These are phyloP conservation scores for Sicyos edulis DNA, from an alignment of 306 rosid species.

Conservation along the genomic window DNA sequence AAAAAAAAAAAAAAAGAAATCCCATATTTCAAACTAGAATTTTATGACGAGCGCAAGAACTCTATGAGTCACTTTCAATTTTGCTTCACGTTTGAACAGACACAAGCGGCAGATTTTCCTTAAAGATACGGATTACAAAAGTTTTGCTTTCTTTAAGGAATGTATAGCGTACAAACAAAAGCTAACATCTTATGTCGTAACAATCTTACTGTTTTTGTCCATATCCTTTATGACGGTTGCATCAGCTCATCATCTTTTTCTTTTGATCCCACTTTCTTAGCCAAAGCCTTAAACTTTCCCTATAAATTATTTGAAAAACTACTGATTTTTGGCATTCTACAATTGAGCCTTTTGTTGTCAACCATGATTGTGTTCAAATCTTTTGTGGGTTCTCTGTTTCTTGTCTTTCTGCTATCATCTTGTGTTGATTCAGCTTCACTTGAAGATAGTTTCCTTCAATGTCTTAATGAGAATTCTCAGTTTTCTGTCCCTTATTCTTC, in stretches of 20 bases:
- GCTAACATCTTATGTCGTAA: background rate
- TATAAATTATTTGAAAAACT: background rate
- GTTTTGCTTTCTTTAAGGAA: slow-evolving; percentile 11
- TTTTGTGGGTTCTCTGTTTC: slow-evolving; percentile 17
- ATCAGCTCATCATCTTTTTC: slow-evolving; percentile 2
- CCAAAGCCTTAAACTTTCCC: slow-evolving; percentile 10
- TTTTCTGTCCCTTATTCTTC: slow-evolving; percentile 35
- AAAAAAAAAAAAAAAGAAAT: no score
- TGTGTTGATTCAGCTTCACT: slow-evolving; percentile 31
- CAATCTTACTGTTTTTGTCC: background rate
- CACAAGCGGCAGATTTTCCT: slow-evolving; percentile 10
- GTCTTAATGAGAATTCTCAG: slow-evolving; percentile 37
- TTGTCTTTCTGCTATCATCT: slow-evolving; percentile 32
- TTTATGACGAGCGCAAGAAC: background rate
- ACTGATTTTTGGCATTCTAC: slow-evolving; percentile 3
- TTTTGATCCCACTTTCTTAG: slow-evolving; percentile 7
- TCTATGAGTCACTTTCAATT: slow-evolving; percentile 13
- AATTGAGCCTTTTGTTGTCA: slow-evolving; percentile 1
- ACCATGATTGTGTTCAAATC: slow-evolving; percentile 31
- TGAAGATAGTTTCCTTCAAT: slow-evolving; percentile 38
- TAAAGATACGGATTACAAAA: background rate
- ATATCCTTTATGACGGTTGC: background rate
- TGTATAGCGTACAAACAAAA: slow-evolving; percentile 18
- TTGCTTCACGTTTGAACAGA: slow-evolving; percentile 19
- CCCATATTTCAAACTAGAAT: background rate